Base-by-base conservation (phyloP, 23 red algal species). In the Gracilaria caudata region DNA sequence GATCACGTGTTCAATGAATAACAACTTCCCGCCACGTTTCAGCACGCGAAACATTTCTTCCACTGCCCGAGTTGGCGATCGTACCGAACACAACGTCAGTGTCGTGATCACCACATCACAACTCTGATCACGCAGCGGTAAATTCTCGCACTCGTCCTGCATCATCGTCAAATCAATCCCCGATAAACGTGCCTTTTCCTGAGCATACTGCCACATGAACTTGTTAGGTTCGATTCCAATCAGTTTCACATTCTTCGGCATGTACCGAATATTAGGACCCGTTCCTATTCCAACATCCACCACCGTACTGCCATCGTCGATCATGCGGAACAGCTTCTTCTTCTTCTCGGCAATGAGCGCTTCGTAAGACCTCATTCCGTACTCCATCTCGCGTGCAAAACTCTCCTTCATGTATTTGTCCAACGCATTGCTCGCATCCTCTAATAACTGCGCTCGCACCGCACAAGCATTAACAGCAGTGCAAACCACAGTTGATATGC, bases 1-100 rank as follows among this genome's bases (percentile, higher is more conserved):
- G 7, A 71, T 20, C 40, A 95, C 93, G 64, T 95, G 93, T 56
- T 97, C 94, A 17, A 94, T 74, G 51, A 90, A 97, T 8, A 97
- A 19, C 28, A 84, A 78, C 25, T 35, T 73, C 24, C 94, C 94
- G 10, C 94, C 94, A 26, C 82, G 83, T 49, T 84, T 88, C 26
- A 97, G 84, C 19, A 89, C 64, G 33, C 88, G 79, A 19, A 78
- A 34, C 11, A 86, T 77, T 79, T 92, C 89, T 7, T 37, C 17
- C n/a, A 97, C 36, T 25, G 86, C 79, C 57, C 34, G 20, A 35
- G 33, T 29, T 21, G 80, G 64, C 44, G 93, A 90, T 44, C 51
- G 33, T n/a, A 95, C 93, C 25, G 64, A 77, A 70, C 93, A 95
- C 53, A 95, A 68, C 0, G 87, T 90, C 12, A 95, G 86, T 24